Conservation (phyloP, 192 early-diverging fungal genomes). For the Kappamyces sp. region DNA sequence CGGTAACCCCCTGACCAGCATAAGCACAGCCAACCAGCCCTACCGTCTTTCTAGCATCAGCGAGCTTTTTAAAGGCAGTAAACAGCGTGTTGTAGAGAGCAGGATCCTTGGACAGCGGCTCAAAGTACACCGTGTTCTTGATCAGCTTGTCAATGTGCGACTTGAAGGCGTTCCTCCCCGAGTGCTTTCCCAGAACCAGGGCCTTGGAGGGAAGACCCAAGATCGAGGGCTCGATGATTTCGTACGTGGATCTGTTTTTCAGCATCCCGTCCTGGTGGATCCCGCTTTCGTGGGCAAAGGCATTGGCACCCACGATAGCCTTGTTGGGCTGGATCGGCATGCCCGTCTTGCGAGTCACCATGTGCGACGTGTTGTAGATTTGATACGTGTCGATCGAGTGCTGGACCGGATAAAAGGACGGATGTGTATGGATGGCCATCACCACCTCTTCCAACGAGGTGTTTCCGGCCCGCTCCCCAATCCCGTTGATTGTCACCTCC, state of each 20-base stretch:
- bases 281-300: slow-evolving; percentile 94
- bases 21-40: slow-evolving; percentile 13
- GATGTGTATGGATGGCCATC: slow-evolving; percentile 92
- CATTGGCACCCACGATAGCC: slow-evolving; percentile 95
- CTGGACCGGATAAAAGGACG: slow-evolving; percentile 79
- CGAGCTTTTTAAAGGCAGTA: slow-evolving; percentile 82
- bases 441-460: slow-evolving; percentile 94
- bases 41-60: slow-evolving; percentile 76
- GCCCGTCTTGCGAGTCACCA: slow-evolving; percentile 83
- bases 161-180: slow-evolving; percentile 89
- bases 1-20: slow-evolving; percentile 53
- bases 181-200: slow-evolving; percentile 93
- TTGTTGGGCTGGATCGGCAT: slow-evolving; percentile 98
- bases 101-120: slow-evolving; percentile 48
- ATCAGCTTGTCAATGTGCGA: slow-evolving; percentile 73
- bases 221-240: slow-evolving; percentile 91
- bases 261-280: slow-evolving; percentile 98
- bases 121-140: slow-evolving; percentile 43
- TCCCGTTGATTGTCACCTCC: slow-evolving; percentile 96
- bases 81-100: slow-evolving; percentile 73
- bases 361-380: slow-evolving; percentile 80
- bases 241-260: slow-evolving; percentile 93
- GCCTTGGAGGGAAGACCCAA: slow-evolving; percentile 81
- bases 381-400: slow-evolving; percentile 85
- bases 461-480: slow-evolving; percentile 96